A percentile compares a stretch with the other conserved stretches of the same genome.
Conservation (phyloP, 2,329 filamentous ascomycete species). For the Metarhizium humberi region DNA sequence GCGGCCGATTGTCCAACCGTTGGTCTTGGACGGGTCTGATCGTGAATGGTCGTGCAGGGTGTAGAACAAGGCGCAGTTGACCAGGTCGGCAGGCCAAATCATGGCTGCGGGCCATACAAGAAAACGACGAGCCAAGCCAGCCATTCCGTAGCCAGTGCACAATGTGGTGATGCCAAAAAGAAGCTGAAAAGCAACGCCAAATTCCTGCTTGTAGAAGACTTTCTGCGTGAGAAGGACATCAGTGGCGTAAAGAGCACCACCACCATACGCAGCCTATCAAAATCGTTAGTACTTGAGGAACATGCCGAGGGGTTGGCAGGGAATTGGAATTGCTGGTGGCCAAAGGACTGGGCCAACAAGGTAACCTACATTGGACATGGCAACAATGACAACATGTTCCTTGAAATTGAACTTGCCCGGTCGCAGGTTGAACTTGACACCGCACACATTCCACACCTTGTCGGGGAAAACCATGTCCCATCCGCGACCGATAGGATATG, state of each 20-base stretch:
- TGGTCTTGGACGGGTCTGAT: conserved; percentile 38
- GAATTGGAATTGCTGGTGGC: background rate
- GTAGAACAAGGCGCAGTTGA: conserved; percentile 43
- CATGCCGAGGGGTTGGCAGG: background rate
- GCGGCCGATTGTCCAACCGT: conserved; percentile 55
- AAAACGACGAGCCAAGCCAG: conserved; percentile 43
- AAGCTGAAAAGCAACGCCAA: conserved; percentile 44
- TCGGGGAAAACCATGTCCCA: conserved; percentile 48
- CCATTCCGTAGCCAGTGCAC: conserved; percentile 47
- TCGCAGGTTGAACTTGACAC: conserved; percentile 45
- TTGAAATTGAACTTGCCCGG: conserved; percentile 53
- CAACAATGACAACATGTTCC: conserved; percentile 52
- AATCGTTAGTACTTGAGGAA: background rate
- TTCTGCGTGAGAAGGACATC: conserved; percentile 39
- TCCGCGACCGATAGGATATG: conserved; percentile 46
- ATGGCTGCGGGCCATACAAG: conserved; percentile 46
- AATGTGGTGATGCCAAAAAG: conserved; percentile 46
- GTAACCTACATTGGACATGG: conserved; percentile 53
- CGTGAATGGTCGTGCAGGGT: conserved; percentile 35
- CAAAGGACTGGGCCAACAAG: background rate
- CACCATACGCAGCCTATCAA: conserved; percentile 44
- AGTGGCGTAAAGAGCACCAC: conserved; percentile 47
- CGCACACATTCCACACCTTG: conserved; percentile 39
- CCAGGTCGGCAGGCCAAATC: conserved; percentile 48
- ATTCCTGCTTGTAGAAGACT: conserved; percentile 48